Evolutionary conservation across 371 early-diverging fungal genomes (phyloP).

Genomic region (Circinella umbellata): DNA sequence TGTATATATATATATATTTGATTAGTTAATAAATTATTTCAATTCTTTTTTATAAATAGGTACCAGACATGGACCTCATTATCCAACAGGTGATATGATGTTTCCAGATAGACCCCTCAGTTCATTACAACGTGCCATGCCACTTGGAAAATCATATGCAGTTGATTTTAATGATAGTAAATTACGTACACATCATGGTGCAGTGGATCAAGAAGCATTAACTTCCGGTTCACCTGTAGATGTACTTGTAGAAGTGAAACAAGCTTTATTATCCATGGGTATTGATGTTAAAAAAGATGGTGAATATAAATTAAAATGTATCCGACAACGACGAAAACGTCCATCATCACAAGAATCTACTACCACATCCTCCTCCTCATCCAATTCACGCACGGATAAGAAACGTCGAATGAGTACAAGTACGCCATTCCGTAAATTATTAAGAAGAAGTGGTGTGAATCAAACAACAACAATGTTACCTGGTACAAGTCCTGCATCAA

Average conservation of each 20-base stretch:
- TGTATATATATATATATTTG: too few species aligned
- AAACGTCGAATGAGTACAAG: slow-evolving; percentile 21
- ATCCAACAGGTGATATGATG: slow-evolving; percentile 9
- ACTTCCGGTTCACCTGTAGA: slow-evolving; percentile 75
- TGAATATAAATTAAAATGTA: slow-evolving; percentile 78
- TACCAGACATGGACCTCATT: slow-evolving; percentile 1
- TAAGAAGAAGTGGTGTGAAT: slow-evolving; percentile 33
- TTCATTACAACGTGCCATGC: slow-evolving; percentile 12
- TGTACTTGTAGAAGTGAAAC: slow-evolving; percentile 71
- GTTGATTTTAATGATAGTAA: slow-evolving; percentile 51
- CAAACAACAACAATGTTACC: slow-evolving; percentile 1
- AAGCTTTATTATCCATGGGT: slow-evolving; percentile 67
- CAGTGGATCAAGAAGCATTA: slow-evolving; percentile 78
- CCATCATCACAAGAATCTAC: background rate
- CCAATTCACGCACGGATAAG: slow-evolving; percentile 16
- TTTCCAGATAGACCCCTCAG: slow-evolving; percentile 8
- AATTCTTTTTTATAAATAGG: slow-evolving; percentile 1
- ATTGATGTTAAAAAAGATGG: slow-evolving; percentile 73
- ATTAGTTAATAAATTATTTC: background rate
- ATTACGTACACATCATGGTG: slow-evolving; percentile 79
- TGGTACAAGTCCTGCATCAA: background rate
- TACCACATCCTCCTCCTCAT: background rate
- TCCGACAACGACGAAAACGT: slow-evolving; percentile 62
- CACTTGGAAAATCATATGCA: slow-evolving; percentile 18
- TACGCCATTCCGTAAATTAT: slow-evolving; percentile 30